These are phyloP conservation scores for Penicillium lividum DNA, from an alignment of 495 filamentous ascomycete species.

Conservation along the genomic window DNA sequence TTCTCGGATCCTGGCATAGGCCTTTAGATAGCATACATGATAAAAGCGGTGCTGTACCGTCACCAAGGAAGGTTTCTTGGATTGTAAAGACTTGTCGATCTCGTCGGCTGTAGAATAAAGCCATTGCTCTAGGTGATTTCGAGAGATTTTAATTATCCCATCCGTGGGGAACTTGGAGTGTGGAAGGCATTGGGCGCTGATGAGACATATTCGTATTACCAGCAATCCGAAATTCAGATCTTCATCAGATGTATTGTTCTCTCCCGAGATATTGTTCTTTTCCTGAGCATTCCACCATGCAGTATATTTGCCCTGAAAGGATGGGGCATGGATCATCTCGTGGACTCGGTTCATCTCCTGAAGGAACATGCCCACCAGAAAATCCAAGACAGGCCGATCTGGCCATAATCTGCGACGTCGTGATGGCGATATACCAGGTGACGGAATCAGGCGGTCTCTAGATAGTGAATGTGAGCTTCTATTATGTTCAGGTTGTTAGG, in stretches of 20 bases:
- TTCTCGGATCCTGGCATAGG: conserved; percentile 16
- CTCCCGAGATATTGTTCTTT: conserved; percentile 2
- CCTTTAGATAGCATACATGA: conserved; percentile 19
- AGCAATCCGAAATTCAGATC: conserved; percentile 23
- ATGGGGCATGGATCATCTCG: conserved; percentile 14
- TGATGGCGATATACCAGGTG: not conserved
- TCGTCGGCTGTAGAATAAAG: conserved; percentile 17
- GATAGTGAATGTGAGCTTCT: not conserved
- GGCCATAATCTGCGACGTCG: conserved; percentile 15
- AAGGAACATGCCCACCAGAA: conserved; percentile 21
- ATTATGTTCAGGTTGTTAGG: not conserved
- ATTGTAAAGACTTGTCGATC: conserved; percentile 11
- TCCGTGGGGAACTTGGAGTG: conserved; percentile 19
- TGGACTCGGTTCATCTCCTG: conserved; percentile 19
- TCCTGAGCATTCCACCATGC: conserved; percentile 20
- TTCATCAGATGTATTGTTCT: conserved; percentile 8
- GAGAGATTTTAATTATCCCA: conserved; percentile 9
- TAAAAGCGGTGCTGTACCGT: conserved; percentile 21
- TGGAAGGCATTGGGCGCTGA: conserved; percentile 21
- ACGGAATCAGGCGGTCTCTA: not conserved
- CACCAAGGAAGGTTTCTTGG: conserved; percentile 11
- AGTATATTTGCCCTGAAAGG: conserved; percentile 19
- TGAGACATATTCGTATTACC: conserved; percentile 22
- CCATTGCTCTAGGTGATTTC: conserved; percentile 14
- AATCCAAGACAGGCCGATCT: conserved; percentile 17